Base-by-base conservation (phyloP, 2,329 filamentous ascomycete genomes). In the Microcyclosporella mali region DNA sequence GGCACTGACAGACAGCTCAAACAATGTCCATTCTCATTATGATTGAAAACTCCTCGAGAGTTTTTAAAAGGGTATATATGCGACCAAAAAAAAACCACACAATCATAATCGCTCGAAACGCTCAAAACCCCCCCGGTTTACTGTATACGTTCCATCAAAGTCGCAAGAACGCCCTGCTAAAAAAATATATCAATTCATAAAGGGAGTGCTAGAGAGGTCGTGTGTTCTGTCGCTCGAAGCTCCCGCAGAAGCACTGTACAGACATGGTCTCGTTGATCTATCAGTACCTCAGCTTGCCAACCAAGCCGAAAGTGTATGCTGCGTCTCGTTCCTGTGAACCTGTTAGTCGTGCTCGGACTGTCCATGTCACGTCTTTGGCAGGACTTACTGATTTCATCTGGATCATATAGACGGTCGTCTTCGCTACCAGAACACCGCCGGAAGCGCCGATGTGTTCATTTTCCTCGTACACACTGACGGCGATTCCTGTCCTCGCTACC, bases 391-490 rank as follows among this genome's bases (percentile, higher is more conserved):
- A 62, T 51, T 64, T 65, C 62, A 65, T 63, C 59, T 65, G 61
- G 47, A 84, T 70, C 80, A 84, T 84, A 59, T 79, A 84, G 9
- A 81, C 72, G 48, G 69, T 74, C 32, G 73, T 75, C 48, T 69
- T 71, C 19, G 73, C 75, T 25, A 71, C 72, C 31, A 58, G 52
- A 3, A 79, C 75, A 27, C 81, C 79, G 18, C 79, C 81, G 3
- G 72, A 73, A 40, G 73, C 68, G 21, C 70, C 70, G 0, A 77
- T 72, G 57, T 12, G 65, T 66, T 64, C 52, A n/a, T 61, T 57
- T 50, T 73, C 70, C 62, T 92, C 85, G 80, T 88, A 92, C 28
- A 95, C 84, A 52, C 85, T 89, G 43, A 94, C 81, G 1, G 92
- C 86, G 56, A 95, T 90, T 35, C 89, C 89, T 27, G 85, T 84